Evolutionary conservation across 139 green algal genomes (phyloP), one percentile per base, ranked within the genome.

Genomic region (Chloropicon primus): DNA sequence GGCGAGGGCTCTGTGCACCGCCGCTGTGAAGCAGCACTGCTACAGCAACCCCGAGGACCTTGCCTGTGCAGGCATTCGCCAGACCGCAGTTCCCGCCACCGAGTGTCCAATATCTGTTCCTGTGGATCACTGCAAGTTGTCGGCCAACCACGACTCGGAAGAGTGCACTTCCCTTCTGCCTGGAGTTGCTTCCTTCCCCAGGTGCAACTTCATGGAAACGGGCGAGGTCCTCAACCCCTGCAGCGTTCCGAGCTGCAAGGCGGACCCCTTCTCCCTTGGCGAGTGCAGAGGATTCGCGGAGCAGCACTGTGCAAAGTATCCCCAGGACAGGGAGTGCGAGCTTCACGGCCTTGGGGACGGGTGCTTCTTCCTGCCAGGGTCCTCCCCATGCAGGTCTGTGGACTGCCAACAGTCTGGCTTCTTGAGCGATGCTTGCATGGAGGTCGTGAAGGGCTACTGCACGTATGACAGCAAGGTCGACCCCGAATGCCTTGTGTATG

Each of bases 251-350:
- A 25, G n/a, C 1, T 78, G 74, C 74, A 28, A 28, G 24, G 74
- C 17, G 74, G 74, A 78, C 74, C 5, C 17, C 1, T 71, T 78
- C 3, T 71, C 27, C 25, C 27, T 41, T 2, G 74, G 41, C 41
- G 41, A 22, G 21, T 78, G 74, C 74, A 5, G 24, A 2, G 24
- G 21, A 28, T 10, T 72, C 27, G 71, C 71, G 3, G 22, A 28
- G 24, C 27, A 28, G 5, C 27, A 29, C 24, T 78, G 74, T 28
- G 27, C 26, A 1, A 25, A 22, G 27, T 22, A 24, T 2, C 74
- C 74, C 74, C 27, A 78, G 17, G 74, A 78, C 74, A 28, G 24
- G 27, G 74, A 78, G 27, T 78, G 74, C 74, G 27, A 78, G 27
- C 24, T 29, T 23, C 74, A 78, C 25, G 24, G 26, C 1, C 24